phyloP scores from a whole-genome alignment of 73 alveolate genomes.

The Stentor roeselii region DNA sequence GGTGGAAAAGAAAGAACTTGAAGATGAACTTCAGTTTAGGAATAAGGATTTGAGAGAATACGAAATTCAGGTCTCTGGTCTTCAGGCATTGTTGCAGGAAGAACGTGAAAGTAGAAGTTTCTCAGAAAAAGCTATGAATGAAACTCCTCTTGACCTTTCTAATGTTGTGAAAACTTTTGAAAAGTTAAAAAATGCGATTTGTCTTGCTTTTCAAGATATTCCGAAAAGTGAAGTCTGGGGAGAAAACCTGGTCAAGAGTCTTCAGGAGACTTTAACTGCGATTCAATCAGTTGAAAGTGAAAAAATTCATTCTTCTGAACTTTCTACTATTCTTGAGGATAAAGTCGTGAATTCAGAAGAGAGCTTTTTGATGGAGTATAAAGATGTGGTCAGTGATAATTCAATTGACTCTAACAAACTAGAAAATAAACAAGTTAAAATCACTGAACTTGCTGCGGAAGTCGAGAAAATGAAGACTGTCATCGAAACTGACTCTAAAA shows the following conservation, averaged over 20 bases:
- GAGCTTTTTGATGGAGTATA: neutral
- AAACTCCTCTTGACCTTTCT: neutral
- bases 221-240: neutral
- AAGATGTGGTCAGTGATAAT: neutral
- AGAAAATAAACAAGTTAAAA: neutral
- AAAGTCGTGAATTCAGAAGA: neutral
- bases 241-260: neutral
- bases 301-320: neutral
- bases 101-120: slow-evolving; percentile 1
- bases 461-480: neutral
- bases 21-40: neutral
- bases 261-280: neutral
- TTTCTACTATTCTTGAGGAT: neutral
- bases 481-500: neutral
- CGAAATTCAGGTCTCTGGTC: neutral
- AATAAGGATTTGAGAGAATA: neutral
- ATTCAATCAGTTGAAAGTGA: neutral
- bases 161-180: neutral
- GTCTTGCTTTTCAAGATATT: neutral
- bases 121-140: neutral
- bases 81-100: slow-evolving; percentile 2
- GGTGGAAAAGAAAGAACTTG: slow-evolving; percentile 1
- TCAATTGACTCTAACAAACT: neutral
- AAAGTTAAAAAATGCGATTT: no score
- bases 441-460: neutral